These are phyloP conservation scores for Neopestalotiopsis sp. DNA, from an alignment of 2,329 filamentous ascomycete genomes.

Conservation along the genomic window DNA sequence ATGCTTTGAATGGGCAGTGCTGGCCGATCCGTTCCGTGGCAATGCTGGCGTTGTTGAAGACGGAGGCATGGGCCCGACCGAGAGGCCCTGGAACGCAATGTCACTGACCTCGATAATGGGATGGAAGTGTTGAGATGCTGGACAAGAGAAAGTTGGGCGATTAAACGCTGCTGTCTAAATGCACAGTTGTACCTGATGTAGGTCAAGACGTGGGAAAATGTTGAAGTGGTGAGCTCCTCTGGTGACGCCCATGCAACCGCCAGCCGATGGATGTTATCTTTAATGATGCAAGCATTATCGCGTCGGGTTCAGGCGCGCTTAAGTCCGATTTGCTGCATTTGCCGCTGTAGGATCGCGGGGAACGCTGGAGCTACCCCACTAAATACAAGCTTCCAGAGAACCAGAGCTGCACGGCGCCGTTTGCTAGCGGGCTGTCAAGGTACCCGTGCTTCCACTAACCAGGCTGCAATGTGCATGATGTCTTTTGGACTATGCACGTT, in stretches of 20 bases:
- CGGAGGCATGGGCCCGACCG: conserved; percentile 20
- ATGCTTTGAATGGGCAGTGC: conserved; percentile 34
- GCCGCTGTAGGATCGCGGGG: neutral
- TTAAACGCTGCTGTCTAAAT: neutral
- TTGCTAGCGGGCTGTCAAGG: neutral
- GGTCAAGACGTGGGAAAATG: neutral
- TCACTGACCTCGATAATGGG: conserved; percentile 11
- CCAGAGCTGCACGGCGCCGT: neutral
- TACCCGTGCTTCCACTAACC: neutral
- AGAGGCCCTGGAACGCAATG: conserved; percentile 17
- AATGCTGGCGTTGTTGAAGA: conserved; percentile 35
- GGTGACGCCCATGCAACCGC: neutral
- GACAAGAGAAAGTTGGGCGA: neutral
- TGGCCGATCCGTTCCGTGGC: conserved; percentile 30
- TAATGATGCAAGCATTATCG: conserved; percentile 11
- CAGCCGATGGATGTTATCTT: neutral
- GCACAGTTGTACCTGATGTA: neutral
- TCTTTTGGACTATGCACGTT: neutral
- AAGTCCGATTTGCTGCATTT: conserved; percentile 7
- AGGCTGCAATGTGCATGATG: neutral
- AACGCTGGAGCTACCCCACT: neutral
- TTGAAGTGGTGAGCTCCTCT: neutral
- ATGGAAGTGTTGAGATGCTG: neutral
- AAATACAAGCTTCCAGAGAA: neutral
- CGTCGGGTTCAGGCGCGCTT: conserved; percentile 9